A percentile compares a stretch with the other conserved stretches of the same genome.
These are phyloP conservation scores for Yarrowia porcina DNA, from an alignment of 805 yeast genomes.

Conservation along the genomic window DNA sequence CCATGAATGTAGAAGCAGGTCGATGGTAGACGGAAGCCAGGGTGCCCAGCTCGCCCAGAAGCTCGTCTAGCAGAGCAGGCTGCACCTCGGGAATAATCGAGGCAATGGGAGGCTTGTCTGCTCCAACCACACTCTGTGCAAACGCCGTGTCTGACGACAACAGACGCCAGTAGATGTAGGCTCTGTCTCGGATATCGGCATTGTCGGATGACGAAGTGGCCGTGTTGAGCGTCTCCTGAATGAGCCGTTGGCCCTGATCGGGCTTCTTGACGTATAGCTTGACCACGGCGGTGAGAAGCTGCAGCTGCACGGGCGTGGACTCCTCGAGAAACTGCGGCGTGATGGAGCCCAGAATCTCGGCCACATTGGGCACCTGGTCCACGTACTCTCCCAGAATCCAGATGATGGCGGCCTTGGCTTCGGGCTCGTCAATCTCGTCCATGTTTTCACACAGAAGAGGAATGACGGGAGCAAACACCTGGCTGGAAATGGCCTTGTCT, in stretches of 20 bases:
- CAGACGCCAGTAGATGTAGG: slow-evolving; percentile 82
- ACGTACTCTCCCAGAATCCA: slow-evolving; percentile 84
- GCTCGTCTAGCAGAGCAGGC: slow-evolving; percentile 60
- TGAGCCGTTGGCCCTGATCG: slow-evolving; percentile 57
- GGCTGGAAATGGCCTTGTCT: slow-evolving; percentile 49
- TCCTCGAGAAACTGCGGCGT: slow-evolving; percentile 59
- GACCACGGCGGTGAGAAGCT: slow-evolving; percentile 70
- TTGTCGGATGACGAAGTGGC: slow-evolving; percentile 76
- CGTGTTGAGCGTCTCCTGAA: slow-evolving; percentile 70
- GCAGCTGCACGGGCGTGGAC: slow-evolving; percentile 69
- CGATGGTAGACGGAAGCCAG: slow-evolving; percentile 86
- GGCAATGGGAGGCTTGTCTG: slow-evolving; percentile 65
- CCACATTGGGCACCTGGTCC: slow-evolving; percentile 44
- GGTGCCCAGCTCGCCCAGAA: slow-evolving; percentile 74
- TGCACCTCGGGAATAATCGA: slow-evolving; percentile 71
- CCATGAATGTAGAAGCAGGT: slow-evolving; percentile 65
- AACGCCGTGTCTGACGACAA: slow-evolving; percentile 77
- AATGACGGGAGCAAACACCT: slow-evolving; percentile 50
- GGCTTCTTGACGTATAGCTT: slow-evolving; percentile 67
- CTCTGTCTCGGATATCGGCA: slow-evolving; percentile 86
- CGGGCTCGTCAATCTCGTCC: slow-evolving; percentile 66
- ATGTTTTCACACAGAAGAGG: slow-evolving; percentile 44
- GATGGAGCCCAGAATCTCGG: slow-evolving; percentile 43
- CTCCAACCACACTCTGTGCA: slow-evolving; percentile 57
- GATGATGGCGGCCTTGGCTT: slow-evolving; percentile 69